Evolutionary conservation across 805 yeast genomes (phyloP).

Genomic region (Yarrowia sp.): DNA sequence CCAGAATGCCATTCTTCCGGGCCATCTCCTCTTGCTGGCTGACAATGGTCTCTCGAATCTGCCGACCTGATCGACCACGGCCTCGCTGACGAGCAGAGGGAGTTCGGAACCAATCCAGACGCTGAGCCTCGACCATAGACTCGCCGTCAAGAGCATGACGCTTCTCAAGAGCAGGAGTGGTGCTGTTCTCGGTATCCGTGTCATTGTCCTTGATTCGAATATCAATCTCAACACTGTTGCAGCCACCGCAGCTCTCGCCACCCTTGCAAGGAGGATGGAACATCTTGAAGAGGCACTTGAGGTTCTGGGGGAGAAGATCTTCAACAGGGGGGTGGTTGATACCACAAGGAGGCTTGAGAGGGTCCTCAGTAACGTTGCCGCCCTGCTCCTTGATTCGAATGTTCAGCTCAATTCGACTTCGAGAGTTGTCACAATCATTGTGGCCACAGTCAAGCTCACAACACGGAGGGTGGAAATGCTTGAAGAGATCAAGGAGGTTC

Average conservation of each 20-base stretch:
- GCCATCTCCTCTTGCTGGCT: slow-evolving; percentile 26
- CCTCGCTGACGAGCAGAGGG: slow-evolving; percentile 16
- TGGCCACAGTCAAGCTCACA: slow-evolving; percentile 26
- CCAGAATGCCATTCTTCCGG: slow-evolving; percentile 5
- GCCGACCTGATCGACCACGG: slow-evolving; percentile 9
- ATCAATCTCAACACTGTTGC: slow-evolving; percentile 6
- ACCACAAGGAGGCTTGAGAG: slow-evolving; percentile 17
- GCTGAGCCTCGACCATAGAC: slow-evolving; percentile 10
- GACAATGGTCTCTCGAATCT: slow-evolving; percentile 17
- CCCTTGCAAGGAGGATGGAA: slow-evolving; percentile 36
- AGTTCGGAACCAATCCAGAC: slow-evolving; percentile 14
- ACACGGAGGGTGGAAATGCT: slow-evolving; percentile 33
- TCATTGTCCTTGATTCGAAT: slow-evolving; percentile 16
- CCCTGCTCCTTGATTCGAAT: slow-evolving; percentile 25
- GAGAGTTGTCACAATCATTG: slow-evolving; percentile 9
- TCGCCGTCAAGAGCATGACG: slow-evolving; percentile 7
- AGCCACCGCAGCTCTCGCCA: slow-evolving; percentile 4
- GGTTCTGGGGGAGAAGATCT: slow-evolving; percentile 11
- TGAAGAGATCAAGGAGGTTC: slow-evolving; percentile 37
- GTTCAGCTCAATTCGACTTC: slow-evolving; percentile 26
- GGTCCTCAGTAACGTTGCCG: slow-evolving; percentile 11
- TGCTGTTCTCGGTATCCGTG: slow-evolving; percentile 3
- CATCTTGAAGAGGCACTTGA: slow-evolving; percentile 3
- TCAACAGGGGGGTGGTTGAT: slow-evolving; percentile 23
- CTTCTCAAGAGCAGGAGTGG: not conserved